Conservation (phyloP, 2,329 filamentous ascomycete species). For the Cadophora malorum region DNA sequence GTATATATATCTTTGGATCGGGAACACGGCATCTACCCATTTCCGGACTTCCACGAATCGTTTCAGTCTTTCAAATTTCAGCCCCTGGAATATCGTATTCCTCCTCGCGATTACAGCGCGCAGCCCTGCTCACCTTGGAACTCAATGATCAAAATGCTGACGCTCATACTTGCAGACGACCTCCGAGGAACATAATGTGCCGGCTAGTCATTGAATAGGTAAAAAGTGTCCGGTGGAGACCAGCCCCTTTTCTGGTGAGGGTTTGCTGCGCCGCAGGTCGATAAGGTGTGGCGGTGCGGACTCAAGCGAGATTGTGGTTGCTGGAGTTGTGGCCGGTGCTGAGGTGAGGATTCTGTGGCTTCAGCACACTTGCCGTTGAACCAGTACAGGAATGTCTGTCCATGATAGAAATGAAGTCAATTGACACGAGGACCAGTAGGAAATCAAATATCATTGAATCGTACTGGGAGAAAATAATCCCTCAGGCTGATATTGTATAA, state of each 20-base stretch:
- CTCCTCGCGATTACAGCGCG: not conserved
- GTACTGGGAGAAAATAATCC: too few species aligned
- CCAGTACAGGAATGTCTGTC: not conserved
- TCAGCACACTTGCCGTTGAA: not conserved
- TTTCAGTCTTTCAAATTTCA: not conserved
- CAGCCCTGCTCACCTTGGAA: not conserved
- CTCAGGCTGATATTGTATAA: not conserved
- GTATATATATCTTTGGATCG: not conserved
- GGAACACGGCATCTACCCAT: not conserved
- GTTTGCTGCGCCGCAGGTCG: not conserved
- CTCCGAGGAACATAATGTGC: not conserved
- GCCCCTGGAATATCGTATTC: not conserved
- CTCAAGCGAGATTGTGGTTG: too few species aligned
- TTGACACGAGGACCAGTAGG: too few species aligned
- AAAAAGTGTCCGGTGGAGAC: conserved; percentile 7
- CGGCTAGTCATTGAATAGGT: not conserved
- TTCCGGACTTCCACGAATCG: not conserved
- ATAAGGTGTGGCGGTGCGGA: not conserved
- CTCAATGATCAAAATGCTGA: not conserved
- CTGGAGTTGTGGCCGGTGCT: too few species aligned
- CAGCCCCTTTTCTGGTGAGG: not conserved
- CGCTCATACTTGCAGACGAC: too few species aligned
- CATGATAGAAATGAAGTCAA: too few species aligned
- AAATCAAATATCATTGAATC: too few species aligned
- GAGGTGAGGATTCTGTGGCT: too few species aligned